Evolutionary conservation across 768 basidiomycete genomes (phyloP), one percentile per base, ranked within the genome.

Genomic region (Pulveroboletus sp.): DNA sequence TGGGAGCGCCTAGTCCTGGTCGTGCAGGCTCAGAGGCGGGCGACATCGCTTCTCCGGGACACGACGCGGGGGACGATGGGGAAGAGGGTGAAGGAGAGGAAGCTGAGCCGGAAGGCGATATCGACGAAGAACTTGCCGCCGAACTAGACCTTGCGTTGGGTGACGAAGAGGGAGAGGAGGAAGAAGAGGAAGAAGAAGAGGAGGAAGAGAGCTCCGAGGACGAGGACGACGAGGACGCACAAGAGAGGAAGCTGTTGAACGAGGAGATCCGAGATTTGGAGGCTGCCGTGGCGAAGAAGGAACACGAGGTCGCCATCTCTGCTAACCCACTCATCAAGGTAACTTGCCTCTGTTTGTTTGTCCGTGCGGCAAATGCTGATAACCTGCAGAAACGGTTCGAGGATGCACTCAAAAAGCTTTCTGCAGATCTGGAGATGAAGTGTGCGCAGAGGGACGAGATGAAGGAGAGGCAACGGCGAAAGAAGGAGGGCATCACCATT

Each of bases 241-340:
- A 92, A 63, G 82, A 85, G 30, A 81, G 83, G 63, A 88, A 86
- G 57, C 65, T 94, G 32, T 68, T 95, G 54, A 89, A 85, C 57
- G 93, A 93, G 61, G 93, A 95, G 68, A 92, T 94, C 43, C 75
- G 82, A 40, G 93, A 95, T 64, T 70, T 96, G 55, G 89, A 95
- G 67, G 84, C 83, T 41, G 93, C 92, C 3, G 87, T 94, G 12
- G 75, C 81, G 36, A 89, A 89, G 78, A 95, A 94, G 71, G 78
- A 79, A 40, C 79, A 75, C 19, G 93, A 95, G 68, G 83, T 94
- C 53, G 79, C 85, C 3, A 85, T 83, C 57, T 88, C 89, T 17
- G 80, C 82, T 4, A 96, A 96, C 66, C 86, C 89, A 31, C 78
- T 95, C 48, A 92, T 96, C 63, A 84, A 82, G 76, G 91, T 89